Evolutionary conservation across 345 rosid genomes (phyloP).

Genomic region (Limnanthes douglasii): DNA sequence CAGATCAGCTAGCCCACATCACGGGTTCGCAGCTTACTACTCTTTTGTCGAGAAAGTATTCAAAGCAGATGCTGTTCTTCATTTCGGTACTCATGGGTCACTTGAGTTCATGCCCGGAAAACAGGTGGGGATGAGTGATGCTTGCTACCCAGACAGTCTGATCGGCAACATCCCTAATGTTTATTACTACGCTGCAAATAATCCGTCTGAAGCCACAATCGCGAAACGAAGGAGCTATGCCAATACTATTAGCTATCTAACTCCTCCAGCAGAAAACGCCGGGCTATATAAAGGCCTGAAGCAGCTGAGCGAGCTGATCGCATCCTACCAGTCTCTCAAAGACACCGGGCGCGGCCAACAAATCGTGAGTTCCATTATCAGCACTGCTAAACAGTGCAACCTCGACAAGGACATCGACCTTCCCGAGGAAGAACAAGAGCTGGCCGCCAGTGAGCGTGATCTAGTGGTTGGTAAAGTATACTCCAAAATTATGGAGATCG

Average conservation of each 20-base stretch:
- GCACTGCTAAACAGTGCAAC: conserved; percentile 93
- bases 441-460: conserved; percentile 64
- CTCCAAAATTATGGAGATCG: conserved; percentile 98
- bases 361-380: conserved; percentile 85
- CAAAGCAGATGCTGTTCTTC: conserved; percentile 93
- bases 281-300: conserved; percentile 98
- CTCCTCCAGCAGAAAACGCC: conserved; percentile 99
- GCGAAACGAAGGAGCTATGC: conserved; percentile 98
- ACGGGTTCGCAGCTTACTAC: conserved; percentile 95
- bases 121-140: conserved; percentile 99
- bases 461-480: conserved; percentile 91
- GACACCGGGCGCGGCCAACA: conserved; percentile 88
- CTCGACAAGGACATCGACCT: conserved; percentile 89
- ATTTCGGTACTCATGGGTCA: conserved; percentile 96
- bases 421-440: conserved; percentile 69
- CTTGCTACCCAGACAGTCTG: conserved; percentile 86
- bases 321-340: conserved; percentile 94
- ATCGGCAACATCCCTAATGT: conserved; percentile 96
- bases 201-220: conserved; percentile 96
- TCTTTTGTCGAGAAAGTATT: conserved; percentile 91
- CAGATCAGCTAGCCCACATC: conserved; percentile 95
- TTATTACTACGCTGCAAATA: conserved; percentile 91
- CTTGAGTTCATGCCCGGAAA: conserved; percentile 99
- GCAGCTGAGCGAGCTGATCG: conserved; percentile 88
- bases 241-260: conserved; percentile 87